Conservation (phyloP, 495 filamentous ascomycete species). For the Neurospora sp. region DNA sequence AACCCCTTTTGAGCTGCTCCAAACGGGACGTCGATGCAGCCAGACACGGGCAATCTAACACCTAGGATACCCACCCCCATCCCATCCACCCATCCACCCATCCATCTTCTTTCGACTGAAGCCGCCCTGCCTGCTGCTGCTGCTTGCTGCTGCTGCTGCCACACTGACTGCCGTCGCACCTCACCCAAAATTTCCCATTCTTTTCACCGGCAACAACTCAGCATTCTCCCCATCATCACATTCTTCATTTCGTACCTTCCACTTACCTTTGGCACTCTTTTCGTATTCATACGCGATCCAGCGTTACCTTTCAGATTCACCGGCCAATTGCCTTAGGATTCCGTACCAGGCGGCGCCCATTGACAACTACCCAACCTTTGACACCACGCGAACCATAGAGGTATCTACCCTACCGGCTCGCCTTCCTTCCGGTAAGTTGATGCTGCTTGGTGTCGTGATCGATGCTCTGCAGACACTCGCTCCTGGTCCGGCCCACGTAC, state of each 20-base stretch:
- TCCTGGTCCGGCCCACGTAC: not conserved
- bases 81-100: not conserved
- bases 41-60: conserved; percentile 13
- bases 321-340: conserved; percentile 9
- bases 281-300: conserved; percentile 26
- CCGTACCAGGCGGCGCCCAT: conserved; percentile 12
- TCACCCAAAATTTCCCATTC: conserved; percentile 25
- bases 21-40: conserved; percentile 4
- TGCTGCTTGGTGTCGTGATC: not conserved
- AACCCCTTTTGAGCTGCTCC: conserved; percentile 25
- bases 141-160: not conserved
- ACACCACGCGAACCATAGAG: conserved; percentile 11
- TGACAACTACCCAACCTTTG: conserved; percentile 3
- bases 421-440: conserved; percentile 17
- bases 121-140: not conserved
- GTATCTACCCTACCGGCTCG: conserved; percentile 5
- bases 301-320: conserved; percentile 19
- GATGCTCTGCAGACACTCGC: not conserved
- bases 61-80: not conserved
- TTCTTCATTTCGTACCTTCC: conserved; percentile 19
- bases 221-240: conserved; percentile 10
- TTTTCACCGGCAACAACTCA: conserved; percentile 18
- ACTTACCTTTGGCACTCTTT: conserved; percentile 21
- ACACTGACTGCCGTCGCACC: conserved; percentile 15
- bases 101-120: conserved; percentile 3